Evolutionary conservation across 495 filamentous ascomycete species (phyloP).

Genomic region (Trichoderma asperelloides): DNA sequence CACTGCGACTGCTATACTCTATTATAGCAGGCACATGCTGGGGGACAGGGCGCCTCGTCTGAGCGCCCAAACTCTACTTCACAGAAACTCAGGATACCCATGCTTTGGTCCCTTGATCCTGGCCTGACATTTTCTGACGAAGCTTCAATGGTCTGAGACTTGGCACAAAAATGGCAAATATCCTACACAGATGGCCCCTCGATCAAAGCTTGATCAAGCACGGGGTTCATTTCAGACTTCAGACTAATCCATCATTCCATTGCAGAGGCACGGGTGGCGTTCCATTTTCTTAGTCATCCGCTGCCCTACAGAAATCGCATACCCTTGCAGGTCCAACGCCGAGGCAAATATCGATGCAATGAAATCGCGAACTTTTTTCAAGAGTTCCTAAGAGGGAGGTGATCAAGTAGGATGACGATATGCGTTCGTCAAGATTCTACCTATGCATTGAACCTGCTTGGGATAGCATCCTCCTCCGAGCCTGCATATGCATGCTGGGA

Average conservation of each 20-base stretch:
- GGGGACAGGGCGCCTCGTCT: conserved; percentile 1
- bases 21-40: not conserved
- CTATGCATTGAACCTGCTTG: not conserved
- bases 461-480: not conserved
- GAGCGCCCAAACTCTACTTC: not conserved
- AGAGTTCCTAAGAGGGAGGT: not conserved
- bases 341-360: not conserved
- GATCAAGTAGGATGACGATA: not conserved
- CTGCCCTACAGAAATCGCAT: not conserved
- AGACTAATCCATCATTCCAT: not conserved
- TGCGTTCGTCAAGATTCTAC: not conserved
- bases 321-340: not conserved
- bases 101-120: not conserved
- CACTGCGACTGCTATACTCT: no score
- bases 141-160: conserved; percentile 4
- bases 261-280: not conserved
- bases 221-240: not conserved
- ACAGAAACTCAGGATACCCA: not conserved
- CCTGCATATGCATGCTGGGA: not conserved
- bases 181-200: not conserved
- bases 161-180: not conserved
- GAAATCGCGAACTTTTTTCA: not conserved
- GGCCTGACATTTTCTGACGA: conserved; percentile 2
- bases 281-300: not conserved
- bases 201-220: not conserved